Evolutionary conservation across 2,329 filamentous ascomycete species (phyloP), one percentile per base, ranked within the genome.

Genomic region (Verticillium isaacii): DNA sequence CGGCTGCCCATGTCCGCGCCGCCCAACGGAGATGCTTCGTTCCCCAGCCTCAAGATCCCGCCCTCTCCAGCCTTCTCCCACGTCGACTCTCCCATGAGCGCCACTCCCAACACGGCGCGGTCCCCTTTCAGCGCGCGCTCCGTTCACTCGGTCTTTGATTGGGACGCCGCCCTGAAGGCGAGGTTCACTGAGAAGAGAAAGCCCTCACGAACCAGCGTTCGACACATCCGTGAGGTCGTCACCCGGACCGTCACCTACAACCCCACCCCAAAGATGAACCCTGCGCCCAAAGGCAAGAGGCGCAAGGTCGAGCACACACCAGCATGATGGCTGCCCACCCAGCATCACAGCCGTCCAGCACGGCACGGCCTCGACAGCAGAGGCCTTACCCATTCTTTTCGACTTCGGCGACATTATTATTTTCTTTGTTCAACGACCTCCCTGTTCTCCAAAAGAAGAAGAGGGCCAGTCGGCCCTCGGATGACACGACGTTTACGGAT

Each of bases 211-310:
- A 87, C 87, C 36, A 88, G 82, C 68, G 81, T 88, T 61, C 85
- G 88, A 63, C 84, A 89, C 71, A 92, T 97, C 62, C 83, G 92
- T 60, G 93, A 97, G 74, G 92, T 97, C 5, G 91, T 97, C 60
- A 97, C 93, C n/a, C 85, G 93, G 68, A 97, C 93, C 17, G 91
- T 97, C 63, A 97, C 92, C 50, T 97, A 96, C 76, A 32, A 59
- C 58, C 41, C 58, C 12, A 96, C 91, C 73, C 90, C 87, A 64
- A 83, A 89, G 66, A 91, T 98, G 79, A 91, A 93, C 67, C 91
- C 93, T 29, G 92, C 93, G 41, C 94, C 93, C 8, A 93, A 93
- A 75, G 93, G 93, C 66, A 98, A 97, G 84, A 87, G 93, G 78
- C 89, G 93, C 79, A 96, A 92, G 81, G 75, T 82, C 57, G 80